Base-by-base conservation (phyloP, 495 filamentous ascomycete species). In the Talaromyces liani region DNA sequence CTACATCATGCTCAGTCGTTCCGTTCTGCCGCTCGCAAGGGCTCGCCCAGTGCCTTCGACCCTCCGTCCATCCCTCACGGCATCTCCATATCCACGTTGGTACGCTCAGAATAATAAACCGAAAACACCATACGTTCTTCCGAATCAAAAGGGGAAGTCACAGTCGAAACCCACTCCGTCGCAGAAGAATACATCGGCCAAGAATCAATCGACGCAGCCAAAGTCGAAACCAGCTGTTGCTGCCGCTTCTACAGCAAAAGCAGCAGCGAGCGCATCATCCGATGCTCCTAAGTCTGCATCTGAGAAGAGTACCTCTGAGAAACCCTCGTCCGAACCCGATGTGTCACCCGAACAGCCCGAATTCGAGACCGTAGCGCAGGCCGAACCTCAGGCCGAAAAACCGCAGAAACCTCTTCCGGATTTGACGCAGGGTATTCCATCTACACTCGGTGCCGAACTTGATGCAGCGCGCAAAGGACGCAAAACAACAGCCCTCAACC, bases 371-470 rank as follows among this genome's bases (percentile, higher is more conserved):
- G 64, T 67, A 29, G 62, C 67, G 16, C 62, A 68, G 39, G 62
- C 68, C 25, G 56, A 67, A 56, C 68, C 75, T 25, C 62, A 68
- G 39, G 62, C 68, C 27, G 65, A 71, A 29, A 60, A 67, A 54
- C 69, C 75, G 27, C 65, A 71, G 36, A 67, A 82, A 68, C 87
- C 88, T 20, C 81, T 97, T 18, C 92, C 92, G 62, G 92, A 97
- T 70, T 84, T 97, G 24, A 93, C 90, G 7, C 88, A 93, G 71
- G 92, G 92, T 66, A 94, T 97, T 63, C 92, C 92, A 0, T 96
- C 92, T 20, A 96, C 92, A 18, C 79, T 96, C 36, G 80, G 77
- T 61, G 78, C 81, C 24, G 90, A 94, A 70, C 84, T 88, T 65
- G 85, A 89, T 72, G 83, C 76, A 4, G 79, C 79, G 12, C 75